Base-by-base conservation (phyloP, 2,329 filamentous ascomycete genomes). In the Stagonosporopsis cucurbitacearum region DNA sequence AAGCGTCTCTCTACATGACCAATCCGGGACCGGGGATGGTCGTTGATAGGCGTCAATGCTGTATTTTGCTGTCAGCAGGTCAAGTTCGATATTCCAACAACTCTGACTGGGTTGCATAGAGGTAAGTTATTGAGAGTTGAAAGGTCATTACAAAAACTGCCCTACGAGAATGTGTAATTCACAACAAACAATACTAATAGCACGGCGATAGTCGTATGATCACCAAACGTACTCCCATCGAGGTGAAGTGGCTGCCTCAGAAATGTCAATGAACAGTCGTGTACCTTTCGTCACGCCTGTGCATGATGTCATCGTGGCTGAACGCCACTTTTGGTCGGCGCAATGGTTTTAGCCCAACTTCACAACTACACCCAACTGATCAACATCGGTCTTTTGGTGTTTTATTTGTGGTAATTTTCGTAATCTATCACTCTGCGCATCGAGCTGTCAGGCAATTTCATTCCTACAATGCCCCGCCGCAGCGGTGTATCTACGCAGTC, bases 391-490 rank as follows among this genome's bases (percentile, higher is more conserved):
- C 19, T 22, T 23, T 52, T 1, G 13, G 9, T 12, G 4, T 26
- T 12, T 5, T 37, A 3, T 1, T 19, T 20, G 17, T 43, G 13
- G 41, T 4, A 30, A 11, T 19, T 33, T 2, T 51, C 2, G 6
- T 12, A 15, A 4, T 59, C 9, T 42, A 17, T 20, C 47, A 3
- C 9, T 52, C 9, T 37, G 46, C 6, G 12, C 17, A 20, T 32
- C 28, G 20, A 20, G 19, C 22, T 19, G 17, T 26, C 22, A 15
- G 41, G 8, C 49, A 13, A 54, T 19, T 37, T 30, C n/a, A 17
- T 17, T 6, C 7, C 32, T 47, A 58, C 49, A 11, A 76, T 76
- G 73, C 69, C 70, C 46, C 71, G 71, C 62, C 65, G 67, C 44
- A 62, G 58, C 37, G 60, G 49, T 23, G 51, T 58, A 11, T 58